Percentiles rank a stretch among this genome's conserved stretches.
phyloP scores from a whole-genome alignment of 1,139 yeast genomes.

The Protomyces inundatus region DNA sequence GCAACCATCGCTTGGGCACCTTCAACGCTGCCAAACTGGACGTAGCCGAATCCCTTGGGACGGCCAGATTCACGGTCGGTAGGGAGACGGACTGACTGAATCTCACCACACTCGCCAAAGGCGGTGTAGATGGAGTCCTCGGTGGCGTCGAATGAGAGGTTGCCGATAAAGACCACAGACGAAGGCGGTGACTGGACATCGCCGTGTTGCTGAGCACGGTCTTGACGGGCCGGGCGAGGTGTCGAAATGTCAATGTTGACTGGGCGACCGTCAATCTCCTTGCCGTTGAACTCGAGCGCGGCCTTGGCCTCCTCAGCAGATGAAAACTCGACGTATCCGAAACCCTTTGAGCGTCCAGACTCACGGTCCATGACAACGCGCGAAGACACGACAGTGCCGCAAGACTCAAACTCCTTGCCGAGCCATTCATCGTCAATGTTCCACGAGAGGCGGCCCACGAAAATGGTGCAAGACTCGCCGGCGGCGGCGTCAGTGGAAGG shows the following conservation, averaged over 20 bases:
- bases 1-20: constrained; percentile 88
- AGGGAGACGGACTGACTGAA: constrained; percentile 87
- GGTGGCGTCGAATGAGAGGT: constrained; percentile 82
- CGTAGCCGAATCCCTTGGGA: constrained; percentile 98
- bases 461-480: constrained; percentile 65
- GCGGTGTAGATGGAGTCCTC: constrained; percentile 68
- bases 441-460: constrained; percentile 97
- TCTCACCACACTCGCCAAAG: constrained; percentile 73
- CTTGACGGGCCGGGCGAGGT: constrained; percentile 57
- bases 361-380: constrained; percentile 92
- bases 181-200: constrained; percentile 88
- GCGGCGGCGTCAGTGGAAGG: constrained; percentile 12
- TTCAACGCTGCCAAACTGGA: constrained; percentile 77
- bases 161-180: constrained; percentile 92
- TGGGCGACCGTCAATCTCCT: constrained; percentile 94
- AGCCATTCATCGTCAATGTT: constrained; percentile 94
- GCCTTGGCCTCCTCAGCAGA: constrained; percentile 70
- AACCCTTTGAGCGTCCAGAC: constrained; percentile 87
- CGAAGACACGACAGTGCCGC: constrained; percentile 78
- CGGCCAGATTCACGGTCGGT: constrained; percentile 98
- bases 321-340: constrained; percentile 90
- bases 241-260: constrained; percentile 89
- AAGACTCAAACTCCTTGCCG: constrained; percentile 71
- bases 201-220: constrained; percentile 84
- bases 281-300: constrained; percentile 85